Evolutionary conservation across 2,329 filamentous ascomycete species (phyloP), one percentile per base, ranked within the genome.

Genomic region (Phoma sp.): DNA sequence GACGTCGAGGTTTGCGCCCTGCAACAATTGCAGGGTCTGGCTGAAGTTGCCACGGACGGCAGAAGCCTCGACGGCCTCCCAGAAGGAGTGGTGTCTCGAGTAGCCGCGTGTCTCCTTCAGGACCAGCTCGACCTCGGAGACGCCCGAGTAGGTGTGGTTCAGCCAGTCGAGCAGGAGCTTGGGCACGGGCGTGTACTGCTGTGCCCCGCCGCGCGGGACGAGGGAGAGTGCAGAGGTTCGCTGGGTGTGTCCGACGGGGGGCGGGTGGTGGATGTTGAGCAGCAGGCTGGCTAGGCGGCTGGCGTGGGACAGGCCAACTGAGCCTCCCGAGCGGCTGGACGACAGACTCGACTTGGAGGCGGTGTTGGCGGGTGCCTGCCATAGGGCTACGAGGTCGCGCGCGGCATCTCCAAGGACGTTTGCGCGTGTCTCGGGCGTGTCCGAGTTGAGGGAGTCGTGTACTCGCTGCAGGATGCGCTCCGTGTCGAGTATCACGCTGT

Each of bases 131-230:
- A 90, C 79, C 66, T 93, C 89, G 46, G 85, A 82, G 2, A 83
- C 82, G 24, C 88, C 83, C 59, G 90, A 86, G 70, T 96, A 91
- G 68, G 91, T 85, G 15, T 82, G 81, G 50, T 90, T 84, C 61
- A 96, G 81, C 94, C 94, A 98, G 65, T 90, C 84, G 58, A 97
- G 87, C 13, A 98, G 79, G 15, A 92, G 84, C 68, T 89, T 88
- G 1, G 94, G 91, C 17, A 96, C 79, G 0, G 90, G 83, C 2
- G 69, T 71, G 44, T 66, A 72, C 3, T 65, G 65, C 39, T 55
- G 58, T 15, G 64, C 54, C 32, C 66, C 64, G 51, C 39, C 51
- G 46, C 61, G 70, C 13, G 64, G 49, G 10, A 66, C 64, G 32
- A 71, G 65, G 7, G 67, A 69, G 4, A 67, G 62, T 24, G 61